Percentiles rank a stretch among this genome's conserved stretches.
Conservation (phyloP, 1,284 basidiomycete species). For the Ustilago hordei region DNA sequence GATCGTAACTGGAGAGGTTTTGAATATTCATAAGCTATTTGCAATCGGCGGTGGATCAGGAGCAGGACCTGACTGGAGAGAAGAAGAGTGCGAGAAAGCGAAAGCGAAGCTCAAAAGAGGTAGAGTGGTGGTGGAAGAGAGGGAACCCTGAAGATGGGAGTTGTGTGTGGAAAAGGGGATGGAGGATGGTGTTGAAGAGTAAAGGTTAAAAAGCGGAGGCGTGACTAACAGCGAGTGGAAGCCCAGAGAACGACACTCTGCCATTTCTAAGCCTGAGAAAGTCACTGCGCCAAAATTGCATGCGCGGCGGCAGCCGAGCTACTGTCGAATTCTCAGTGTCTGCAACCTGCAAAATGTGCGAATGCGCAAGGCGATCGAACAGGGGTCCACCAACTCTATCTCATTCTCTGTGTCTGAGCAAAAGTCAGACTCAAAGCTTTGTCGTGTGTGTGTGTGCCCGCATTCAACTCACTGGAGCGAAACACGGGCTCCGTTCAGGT, state of each 20-base stretch:
- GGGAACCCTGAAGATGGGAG: conserved; percentile 5
- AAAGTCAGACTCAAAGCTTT: too few relatives aligned
- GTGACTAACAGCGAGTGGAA: background rate
- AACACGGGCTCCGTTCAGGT: background rate
- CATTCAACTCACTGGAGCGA: conserved; percentile 7
- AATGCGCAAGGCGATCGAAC: conserved; percentile 32
- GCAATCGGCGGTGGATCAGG: conserved; percentile 51
- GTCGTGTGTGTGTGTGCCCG: background rate
- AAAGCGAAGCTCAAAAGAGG: background rate
- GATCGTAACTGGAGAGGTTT: conserved; percentile 70
- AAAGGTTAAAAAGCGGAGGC: background rate
- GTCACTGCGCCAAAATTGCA: background rate
- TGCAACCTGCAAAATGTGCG: conserved; percentile 20
- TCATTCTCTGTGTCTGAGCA: too few relatives aligned
- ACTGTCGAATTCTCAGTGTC: conserved; percentile 1
- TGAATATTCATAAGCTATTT: conserved; percentile 69
- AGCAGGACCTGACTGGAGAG: conserved; percentile 47
- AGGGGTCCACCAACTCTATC: conserved; percentile 1
- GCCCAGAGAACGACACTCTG: conserved; percentile 3
- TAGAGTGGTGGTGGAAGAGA: conserved; percentile 13
- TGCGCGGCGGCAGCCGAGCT: background rate
- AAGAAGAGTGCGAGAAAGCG: background rate
- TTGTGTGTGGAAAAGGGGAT: conserved; percentile 1
- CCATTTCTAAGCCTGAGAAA: conserved; percentile 8
- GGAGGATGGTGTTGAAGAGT: background rate